Conservation (phyloP, 2,329 filamentous ascomycete genomes). For the Colletotrichum horii region DNA sequence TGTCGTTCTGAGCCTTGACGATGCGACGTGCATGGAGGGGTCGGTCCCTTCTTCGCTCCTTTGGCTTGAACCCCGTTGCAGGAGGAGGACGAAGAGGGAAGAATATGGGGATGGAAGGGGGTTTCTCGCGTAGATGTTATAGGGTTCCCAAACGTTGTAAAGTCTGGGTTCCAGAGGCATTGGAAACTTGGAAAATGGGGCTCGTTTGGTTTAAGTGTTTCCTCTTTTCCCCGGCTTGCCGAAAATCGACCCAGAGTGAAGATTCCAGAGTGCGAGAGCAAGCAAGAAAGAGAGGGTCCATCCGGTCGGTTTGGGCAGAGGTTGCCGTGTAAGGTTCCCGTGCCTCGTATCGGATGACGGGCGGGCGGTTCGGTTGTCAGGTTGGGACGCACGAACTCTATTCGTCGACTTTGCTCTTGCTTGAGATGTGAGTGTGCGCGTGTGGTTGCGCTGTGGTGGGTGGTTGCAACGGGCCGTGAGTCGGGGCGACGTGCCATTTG, state of each 20-base stretch:
- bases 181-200: not conserved
- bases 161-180: not conserved
- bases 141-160: not conserved
- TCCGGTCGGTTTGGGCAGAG: not conserved
- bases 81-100: not conserved
- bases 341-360: constrained; percentile 16
- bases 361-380: constrained; percentile 5
- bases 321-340: constrained; percentile 3
- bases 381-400: constrained; percentile 16
- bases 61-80: not conserved
- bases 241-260: not conserved
- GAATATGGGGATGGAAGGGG: not conserved
- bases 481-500: not conserved
- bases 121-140: not conserved
- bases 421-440: not conserved
- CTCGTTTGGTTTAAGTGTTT: not conserved
- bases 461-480: not conserved
- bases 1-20: not conserved
- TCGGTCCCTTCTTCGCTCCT: not conserved
- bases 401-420: not conserved
- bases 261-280: not conserved
- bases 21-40: not conserved
- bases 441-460: not conserved
- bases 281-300: not conserved
- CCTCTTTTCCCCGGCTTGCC: not conserved